Percentiles rank a stretch among this genome's conserved stretches.
These are phyloP conservation scores for Ceratobasidium papillatum DNA, from an alignment of 1,284 basidiomycete genomes.

Conservation along the genomic window DNA sequence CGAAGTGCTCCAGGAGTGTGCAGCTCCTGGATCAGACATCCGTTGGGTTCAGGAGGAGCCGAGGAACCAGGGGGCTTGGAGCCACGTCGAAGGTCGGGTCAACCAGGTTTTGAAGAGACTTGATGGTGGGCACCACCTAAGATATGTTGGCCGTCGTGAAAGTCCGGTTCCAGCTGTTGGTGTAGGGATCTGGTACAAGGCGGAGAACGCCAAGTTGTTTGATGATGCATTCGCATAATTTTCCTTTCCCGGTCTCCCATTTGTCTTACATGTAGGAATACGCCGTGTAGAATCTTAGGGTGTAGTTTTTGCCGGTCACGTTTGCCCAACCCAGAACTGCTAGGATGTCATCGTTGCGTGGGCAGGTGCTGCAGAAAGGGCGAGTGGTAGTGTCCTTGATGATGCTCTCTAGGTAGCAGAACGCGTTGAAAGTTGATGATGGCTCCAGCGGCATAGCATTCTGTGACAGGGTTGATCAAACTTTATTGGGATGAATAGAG, in stretches of 20 bases:
- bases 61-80: constrained; percentile 82
- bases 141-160: constrained; percentile 73
- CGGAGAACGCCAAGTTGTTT: constrained; percentile 69
- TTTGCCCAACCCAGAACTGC: background rate
- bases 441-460: background rate
- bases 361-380: background rate
- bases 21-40: constrained; percentile 57
- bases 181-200: constrained; percentile 71
- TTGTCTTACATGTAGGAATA: no score
- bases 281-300: background rate
- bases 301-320: background rate
- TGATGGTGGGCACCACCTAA: constrained; percentile 54
- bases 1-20: constrained; percentile 60
- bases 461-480: constrained; percentile 27
- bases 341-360: background rate
- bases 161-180: constrained; percentile 83
- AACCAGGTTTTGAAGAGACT: constrained; percentile 52
- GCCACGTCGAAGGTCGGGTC: constrained; percentile 66
- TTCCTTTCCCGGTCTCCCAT: background rate
- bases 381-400: background rate
- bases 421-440: background rate
- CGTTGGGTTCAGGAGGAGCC: constrained; percentile 87
- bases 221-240: constrained; percentile 60
- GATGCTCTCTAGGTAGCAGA: background rate
- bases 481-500: constrained; percentile 10